Conservation (phyloP, 441 rosid species). For the Omphalea diandra region DNA sequence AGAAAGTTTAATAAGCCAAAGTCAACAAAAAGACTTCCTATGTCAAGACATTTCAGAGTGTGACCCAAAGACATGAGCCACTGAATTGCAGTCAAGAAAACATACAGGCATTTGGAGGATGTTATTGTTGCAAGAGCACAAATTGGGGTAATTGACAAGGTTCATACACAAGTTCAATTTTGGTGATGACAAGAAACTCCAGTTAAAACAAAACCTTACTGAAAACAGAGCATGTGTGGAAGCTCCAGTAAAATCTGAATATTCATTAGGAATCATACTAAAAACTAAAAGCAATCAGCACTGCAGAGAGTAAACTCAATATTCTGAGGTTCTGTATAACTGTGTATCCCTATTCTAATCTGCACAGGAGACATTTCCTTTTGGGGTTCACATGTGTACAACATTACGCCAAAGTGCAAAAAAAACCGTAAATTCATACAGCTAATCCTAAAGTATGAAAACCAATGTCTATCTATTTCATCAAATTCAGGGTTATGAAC, state of each 20-base stretch:
- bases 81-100: neutral
- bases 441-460: slow-evolving; percentile 6
- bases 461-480: neutral
- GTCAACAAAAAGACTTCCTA: neutral
- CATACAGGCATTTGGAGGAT: neutral
- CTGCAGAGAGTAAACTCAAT: neutral
- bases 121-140: no score
- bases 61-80: neutral
- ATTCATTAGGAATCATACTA: neutral
- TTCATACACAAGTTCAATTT: neutral
- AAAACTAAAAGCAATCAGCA: neutral
- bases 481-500: slow-evolving; percentile 3
- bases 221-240: neutral
- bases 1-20: neutral
- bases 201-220: neutral
- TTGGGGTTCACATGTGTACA: neutral
- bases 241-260: neutral
- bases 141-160: neutral
- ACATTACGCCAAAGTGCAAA: slow-evolving; percentile 2
- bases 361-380: neutral
- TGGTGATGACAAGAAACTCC: neutral
- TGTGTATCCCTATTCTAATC: neutral
- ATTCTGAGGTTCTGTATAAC: neutral
- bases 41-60: neutral
- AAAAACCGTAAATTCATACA: slow-evolving; percentile 13